A percentile compares a stretch with the other conserved stretches of the same genome.
phyloP scores from a whole-genome alignment of 495 filamentous ascomycete species.

The Parathielavia appendiculata region DNA sequence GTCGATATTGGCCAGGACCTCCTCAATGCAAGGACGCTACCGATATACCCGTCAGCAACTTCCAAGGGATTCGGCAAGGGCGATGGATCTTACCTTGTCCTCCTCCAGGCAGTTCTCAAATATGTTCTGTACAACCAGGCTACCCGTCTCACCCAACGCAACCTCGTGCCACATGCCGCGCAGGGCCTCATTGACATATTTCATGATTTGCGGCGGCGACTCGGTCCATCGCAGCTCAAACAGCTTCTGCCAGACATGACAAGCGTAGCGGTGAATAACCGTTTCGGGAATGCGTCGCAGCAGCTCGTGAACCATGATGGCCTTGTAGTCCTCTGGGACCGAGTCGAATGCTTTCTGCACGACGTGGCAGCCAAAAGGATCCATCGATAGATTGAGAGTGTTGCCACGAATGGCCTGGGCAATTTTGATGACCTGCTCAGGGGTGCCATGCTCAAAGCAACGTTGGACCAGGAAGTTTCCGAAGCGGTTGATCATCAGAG shows the following conservation, averaged over 20 bases:
- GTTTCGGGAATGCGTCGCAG: conserved; percentile 95
- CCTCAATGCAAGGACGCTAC: conserved; percentile 92
- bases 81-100: conserved; percentile 71
- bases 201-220: conserved; percentile 96
- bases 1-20: conserved; percentile 89
- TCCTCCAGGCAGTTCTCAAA: conserved; percentile 99
- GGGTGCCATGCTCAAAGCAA: conserved; percentile 96
- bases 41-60: conserved; percentile 33
- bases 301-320: conserved; percentile 95
- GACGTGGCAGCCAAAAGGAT: conserved; percentile 96
- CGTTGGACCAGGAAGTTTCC: conserved; percentile 99
- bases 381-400: conserved; percentile 91
- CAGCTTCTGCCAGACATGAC: conserved; percentile 99
- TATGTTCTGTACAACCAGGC: conserved; percentile 97
- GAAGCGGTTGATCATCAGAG: conserved; percentile 93
- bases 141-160: conserved; percentile 92
- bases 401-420: conserved; percentile 93
- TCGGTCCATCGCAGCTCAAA: conserved; percentile 95
- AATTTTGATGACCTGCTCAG: conserved; percentile 91
- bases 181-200: conserved; percentile 92
- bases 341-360: conserved; percentile 98
- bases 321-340: conserved; percentile 95
- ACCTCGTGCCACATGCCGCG: conserved; percentile 99
- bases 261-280: conserved; percentile 96
- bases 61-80: neutral